Conservation (phyloP, 164 flowering plant genomes). For the Umbellularia californica region DNA sequence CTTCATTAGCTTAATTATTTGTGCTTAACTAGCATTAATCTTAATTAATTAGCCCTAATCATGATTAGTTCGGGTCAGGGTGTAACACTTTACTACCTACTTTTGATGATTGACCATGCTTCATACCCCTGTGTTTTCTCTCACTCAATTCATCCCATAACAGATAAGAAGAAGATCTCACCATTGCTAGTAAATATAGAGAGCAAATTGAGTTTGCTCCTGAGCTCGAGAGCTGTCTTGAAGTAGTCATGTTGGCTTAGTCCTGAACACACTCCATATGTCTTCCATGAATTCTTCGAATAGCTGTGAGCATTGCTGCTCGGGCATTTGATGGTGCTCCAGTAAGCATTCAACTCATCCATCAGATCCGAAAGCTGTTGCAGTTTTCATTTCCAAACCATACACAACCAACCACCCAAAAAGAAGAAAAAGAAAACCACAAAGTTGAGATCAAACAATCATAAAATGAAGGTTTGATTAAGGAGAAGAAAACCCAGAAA, state of each 20-base stretch:
- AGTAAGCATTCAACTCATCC: constrained; percentile 6
- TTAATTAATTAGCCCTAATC: too few relatives aligned
- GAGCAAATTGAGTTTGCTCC: not conserved
- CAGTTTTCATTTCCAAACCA: not conserved
- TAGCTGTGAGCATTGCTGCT: not conserved
- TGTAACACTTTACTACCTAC: not conserved
- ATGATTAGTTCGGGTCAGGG: too few relatives aligned
- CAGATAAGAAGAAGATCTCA: not conserved
- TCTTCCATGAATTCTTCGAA: constrained; percentile 9
- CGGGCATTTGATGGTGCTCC: constrained; percentile 14
- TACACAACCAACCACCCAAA: too few relatives aligned
- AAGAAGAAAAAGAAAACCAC: not conserved
- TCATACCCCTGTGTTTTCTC: not conserved
- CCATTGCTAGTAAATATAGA: constrained; percentile 1
- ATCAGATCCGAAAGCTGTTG: constrained; percentile 9
- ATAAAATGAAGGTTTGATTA: not conserved
- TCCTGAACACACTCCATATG: constrained; percentile 8
- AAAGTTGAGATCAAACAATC: not conserved
- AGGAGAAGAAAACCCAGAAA: not conserved
- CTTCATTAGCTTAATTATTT: too few relatives aligned
- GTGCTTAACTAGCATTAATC: too few relatives aligned
- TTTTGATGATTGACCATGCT: not conserved
- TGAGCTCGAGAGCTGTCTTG: constrained; percentile 11
- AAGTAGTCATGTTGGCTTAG: constrained; percentile 13
- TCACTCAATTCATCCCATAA: not conserved